Evolutionary conservation across 2,329 filamentous ascomycete species (phyloP).

Genomic region (Epichloe sp.): DNA sequence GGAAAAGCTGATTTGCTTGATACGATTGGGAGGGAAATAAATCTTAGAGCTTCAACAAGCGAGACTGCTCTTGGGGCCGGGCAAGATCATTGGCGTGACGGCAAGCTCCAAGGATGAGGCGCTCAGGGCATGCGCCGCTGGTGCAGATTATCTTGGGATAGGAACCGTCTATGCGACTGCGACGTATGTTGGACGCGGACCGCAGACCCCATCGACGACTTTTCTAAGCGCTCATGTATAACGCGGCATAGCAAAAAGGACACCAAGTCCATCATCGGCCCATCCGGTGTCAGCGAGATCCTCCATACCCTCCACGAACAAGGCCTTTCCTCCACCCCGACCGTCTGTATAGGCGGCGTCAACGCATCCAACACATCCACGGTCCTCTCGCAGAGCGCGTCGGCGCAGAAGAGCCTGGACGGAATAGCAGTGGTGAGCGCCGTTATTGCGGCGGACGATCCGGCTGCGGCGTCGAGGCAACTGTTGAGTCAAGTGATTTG

Average conservation of each 20-base stretch:
- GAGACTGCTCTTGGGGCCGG: constrained; percentile 56
- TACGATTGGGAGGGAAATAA: too few species aligned
- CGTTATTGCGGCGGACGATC: constrained; percentile 61
- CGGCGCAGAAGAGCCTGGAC: constrained; percentile 48
- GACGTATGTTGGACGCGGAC: constrained; percentile 40
- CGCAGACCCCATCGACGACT: too few species aligned
- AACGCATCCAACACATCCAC: constrained; percentile 62
- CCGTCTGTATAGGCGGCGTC: constrained; percentile 84
- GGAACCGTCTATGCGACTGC: constrained; percentile 79
- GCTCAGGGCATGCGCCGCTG: constrained; percentile 52
- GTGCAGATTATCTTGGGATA: constrained; percentile 85
- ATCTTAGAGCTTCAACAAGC: constrained; percentile 28
- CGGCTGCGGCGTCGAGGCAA: constrained; percentile 45
- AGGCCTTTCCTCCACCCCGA: constrained; percentile 33
- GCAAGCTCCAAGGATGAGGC: constrained; percentile 67
- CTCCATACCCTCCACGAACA: constrained; percentile 40
- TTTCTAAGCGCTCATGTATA: background rate
- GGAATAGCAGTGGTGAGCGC: constrained; percentile 85
- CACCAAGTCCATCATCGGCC: constrained; percentile 54
- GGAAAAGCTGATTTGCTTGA: too few species aligned
- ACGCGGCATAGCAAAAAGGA: constrained; percentile 60
- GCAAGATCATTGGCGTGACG: constrained; percentile 80
- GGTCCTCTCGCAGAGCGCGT: constrained; percentile 53
- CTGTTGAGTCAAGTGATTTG: constrained; percentile 36
- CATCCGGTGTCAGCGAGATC: constrained; percentile 39